Evolutionary conservation across 805 yeast genomes (phyloP).

Genomic region (Citeromyces nyonsensis): DNA sequence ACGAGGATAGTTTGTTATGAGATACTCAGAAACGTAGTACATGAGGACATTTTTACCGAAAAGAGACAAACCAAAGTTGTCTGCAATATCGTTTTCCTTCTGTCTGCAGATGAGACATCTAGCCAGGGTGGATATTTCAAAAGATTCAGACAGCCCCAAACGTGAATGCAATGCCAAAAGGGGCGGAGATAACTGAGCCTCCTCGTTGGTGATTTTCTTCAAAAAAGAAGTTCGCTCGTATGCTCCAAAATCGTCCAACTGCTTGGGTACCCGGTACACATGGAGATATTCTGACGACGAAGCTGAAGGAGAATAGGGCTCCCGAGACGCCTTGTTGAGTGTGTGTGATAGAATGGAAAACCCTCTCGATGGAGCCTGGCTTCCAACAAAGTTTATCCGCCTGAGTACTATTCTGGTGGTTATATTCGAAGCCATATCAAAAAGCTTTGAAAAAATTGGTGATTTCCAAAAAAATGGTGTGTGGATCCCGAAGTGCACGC

Average conservation of each 20-base stretch:
- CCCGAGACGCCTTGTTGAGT: conserved; percentile 1
- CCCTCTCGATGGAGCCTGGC: neutral
- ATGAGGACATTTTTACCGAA: conserved; percentile 70
- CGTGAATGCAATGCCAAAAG: conserved; percentile 70
- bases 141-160: conserved; percentile 42
- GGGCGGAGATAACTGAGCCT: conserved; percentile 49
- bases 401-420: neutral
- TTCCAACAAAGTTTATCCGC: neutral
- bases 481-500: neutral
- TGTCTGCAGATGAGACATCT: conserved; percentile 56
- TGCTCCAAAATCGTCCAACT: conserved; percentile 14
- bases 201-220: conserved; percentile 25
- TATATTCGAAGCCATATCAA: neutral
- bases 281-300: conserved; percentile 1
- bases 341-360: neutral
- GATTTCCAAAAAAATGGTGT: neutral
- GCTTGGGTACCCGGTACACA: conserved; percentile 1
- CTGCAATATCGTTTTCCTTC: conserved; percentile 29
- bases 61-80: conserved; percentile 66
- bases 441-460: neutral
- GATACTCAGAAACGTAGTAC: conserved; percentile 60
- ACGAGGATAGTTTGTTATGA: conserved; percentile 73
- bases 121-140: conserved; percentile 54
- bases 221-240: conserved; percentile 12
- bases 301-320: conserved; percentile 1